Evolutionary conservation across 805 yeast genomes (phyloP).

Genomic region (Ogataea pini): DNA sequence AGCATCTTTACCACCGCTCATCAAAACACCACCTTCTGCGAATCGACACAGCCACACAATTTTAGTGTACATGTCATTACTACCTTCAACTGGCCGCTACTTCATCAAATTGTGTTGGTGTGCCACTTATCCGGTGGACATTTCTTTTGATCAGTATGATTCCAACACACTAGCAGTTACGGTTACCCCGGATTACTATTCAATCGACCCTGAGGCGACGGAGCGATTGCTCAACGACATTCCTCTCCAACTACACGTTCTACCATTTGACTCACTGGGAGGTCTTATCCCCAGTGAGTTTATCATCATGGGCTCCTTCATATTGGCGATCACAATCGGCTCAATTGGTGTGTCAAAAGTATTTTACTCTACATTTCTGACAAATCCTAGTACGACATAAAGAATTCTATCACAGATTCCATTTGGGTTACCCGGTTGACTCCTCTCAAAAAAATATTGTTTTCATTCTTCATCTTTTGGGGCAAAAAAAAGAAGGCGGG

Average conservation of each 20-base stretch:
- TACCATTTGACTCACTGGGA: conserved; percentile 5
- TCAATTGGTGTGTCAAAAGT: conserved; percentile 7
- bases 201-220: conserved; percentile 11
- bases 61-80: conserved; percentile 7
- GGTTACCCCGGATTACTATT: conserved; percentile 25
- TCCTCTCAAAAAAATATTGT: neutral
- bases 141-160: conserved; percentile 7
- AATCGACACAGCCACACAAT: conserved; percentile 14
- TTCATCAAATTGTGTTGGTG: conserved; percentile 28
- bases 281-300: conserved; percentile 19
- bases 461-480: neutral
- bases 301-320: conserved; percentile 8
- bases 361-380: no score
- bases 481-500: conserved; percentile 3
- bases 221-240: conserved; percentile 12
- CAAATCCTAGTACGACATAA: neutral
- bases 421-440: neutral
- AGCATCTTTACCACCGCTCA: conserved; percentile 16
- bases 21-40: conserved; percentile 9
- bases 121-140: conserved; percentile 29
- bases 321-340: conserved; percentile 9
- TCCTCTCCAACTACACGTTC: conserved; percentile 18
- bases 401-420: neutral
- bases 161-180: conserved; percentile 12
- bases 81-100: neutral